Evolutionary conservation across 768 basidiomycete species (phyloP), one percentile per base, ranked within the genome.

Genomic region (Tremella mesenterica): DNA sequence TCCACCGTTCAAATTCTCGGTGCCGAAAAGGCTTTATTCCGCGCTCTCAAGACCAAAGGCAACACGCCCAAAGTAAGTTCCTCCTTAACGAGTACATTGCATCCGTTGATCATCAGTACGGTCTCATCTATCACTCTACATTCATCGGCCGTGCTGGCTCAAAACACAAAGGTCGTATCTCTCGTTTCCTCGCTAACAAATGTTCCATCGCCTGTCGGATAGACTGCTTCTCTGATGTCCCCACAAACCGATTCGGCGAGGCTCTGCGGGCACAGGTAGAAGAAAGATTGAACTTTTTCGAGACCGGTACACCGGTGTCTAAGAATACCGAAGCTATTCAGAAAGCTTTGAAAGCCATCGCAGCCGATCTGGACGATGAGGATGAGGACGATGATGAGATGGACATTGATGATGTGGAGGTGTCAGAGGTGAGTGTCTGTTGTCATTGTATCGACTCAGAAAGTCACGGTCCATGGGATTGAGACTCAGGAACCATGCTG

Each of bases 111-210:
- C 4, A n/a, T 13, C 70, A 96, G 88, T 97, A 96, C 67, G 93
- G 93, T 67, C 81, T 97, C n/a, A 80, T 97, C 61, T 97, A 92
- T 74, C 91, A 97, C 76, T 92, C 91, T 18, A 80, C 90, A 1
- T 96, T 95, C 77, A 96, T 97, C 71, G 91, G 90, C 10, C 86
- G 91, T 39, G 93, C 93, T 4, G 88, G 84, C 16, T 80, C 89
- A 38, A 93, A 91, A 75, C 83, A 87, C 79, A 97, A 96, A 78
- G 93, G 93, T 9, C 85, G 93, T 51, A 96, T 96, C 70, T 95
- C 92, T 3, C 85, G 93, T n/a, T 97, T 96, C 81, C 79, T 97
- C 7, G 93, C 93, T 33, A 97, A 97, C 80, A 97, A 97, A 75
- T 91, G 89, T 70, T 92, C 91, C 51, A 96, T 97, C 63, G 93